Evolutionary conservation across 768 basidiomycete genomes (phyloP).

Genomic region (Boletus subcaerulescens): DNA sequence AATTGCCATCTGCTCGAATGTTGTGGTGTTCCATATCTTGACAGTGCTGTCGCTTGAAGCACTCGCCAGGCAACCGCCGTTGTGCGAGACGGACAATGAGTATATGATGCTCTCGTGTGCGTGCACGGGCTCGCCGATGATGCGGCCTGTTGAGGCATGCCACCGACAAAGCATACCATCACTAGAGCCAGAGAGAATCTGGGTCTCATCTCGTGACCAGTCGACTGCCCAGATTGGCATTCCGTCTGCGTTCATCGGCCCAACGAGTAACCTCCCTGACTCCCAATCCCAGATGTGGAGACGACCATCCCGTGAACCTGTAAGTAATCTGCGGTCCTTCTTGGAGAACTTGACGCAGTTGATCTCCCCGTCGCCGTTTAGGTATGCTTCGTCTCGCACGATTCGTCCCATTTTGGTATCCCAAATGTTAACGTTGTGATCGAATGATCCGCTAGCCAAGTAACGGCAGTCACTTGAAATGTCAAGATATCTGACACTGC

Average conservation of each 20-base stretch:
- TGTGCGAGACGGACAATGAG: slow-evolving; percentile 27
- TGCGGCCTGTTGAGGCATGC: slow-evolving; percentile 20
- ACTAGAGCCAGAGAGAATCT: slow-evolving; percentile 24
- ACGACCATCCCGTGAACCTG: slow-evolving; percentile 28
- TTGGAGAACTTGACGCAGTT: slow-evolving; percentile 29
- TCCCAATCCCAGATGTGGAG: slow-evolving; percentile 30
- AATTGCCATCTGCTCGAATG: slow-evolving; percentile 23
- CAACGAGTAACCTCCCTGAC: slow-evolving; percentile 25
- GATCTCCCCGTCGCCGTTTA: slow-evolving; percentile 24
- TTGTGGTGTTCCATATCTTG: slow-evolving; percentile 29
- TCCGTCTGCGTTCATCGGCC: slow-evolving; percentile 22
- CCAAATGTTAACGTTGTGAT: slow-evolving; percentile 32
- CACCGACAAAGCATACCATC: slow-evolving; percentile 26
- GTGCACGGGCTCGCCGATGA: slow-evolving; percentile 20
- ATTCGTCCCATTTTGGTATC: slow-evolving; percentile 26
- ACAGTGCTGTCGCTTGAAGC: slow-evolving; percentile 30
- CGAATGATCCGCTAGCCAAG: slow-evolving; percentile 30
- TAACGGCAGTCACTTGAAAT: slow-evolving; percentile 28
- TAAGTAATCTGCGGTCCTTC: slow-evolving; percentile 25
- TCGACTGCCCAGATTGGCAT: slow-evolving; percentile 28
- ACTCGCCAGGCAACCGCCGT: slow-evolving; percentile 25
- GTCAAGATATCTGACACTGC: slow-evolving; percentile 29
- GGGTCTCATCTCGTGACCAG: slow-evolving; percentile 30
- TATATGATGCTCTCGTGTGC: slow-evolving; percentile 28
- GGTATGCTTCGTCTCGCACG: slow-evolving; percentile 21